These are phyloP conservation scores for Bathelium albidoporum DNA, from an alignment of 495 filamentous ascomycete genomes.

Conservation along the genomic window DNA sequence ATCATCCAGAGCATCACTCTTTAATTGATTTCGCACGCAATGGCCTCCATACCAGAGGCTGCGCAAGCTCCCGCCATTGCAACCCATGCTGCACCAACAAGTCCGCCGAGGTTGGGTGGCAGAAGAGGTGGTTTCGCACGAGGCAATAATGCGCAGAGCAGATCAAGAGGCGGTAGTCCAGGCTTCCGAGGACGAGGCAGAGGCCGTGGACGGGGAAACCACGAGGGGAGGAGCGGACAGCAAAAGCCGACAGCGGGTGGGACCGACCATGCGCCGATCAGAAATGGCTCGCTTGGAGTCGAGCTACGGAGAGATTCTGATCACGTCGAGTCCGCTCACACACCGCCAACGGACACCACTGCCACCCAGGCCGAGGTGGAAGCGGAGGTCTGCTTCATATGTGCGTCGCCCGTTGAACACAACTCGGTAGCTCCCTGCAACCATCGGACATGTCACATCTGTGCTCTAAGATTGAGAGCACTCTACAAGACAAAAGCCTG, in stretches of 20 bases:
- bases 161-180: background rate
- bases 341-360: slow-evolving; percentile 14
- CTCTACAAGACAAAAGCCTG: slow-evolving; percentile 93
- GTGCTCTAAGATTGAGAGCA: slow-evolving; percentile 75
- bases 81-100: background rate
- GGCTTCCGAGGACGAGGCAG: slow-evolving; percentile 1
- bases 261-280: background rate
- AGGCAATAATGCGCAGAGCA: background rate
- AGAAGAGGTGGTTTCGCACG: background rate
- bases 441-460: slow-evolving; percentile 92
- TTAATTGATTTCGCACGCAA: background rate
- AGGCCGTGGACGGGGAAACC: background rate
- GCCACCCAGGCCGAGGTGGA: slow-evolving; percentile 17
- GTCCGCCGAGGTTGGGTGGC: background rate
- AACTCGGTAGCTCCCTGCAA: slow-evolving; percentile 84
- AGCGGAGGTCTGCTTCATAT: slow-evolving; percentile 86
- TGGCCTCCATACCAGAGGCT: background rate
- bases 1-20: too few relatives aligned
- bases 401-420: slow-evolving; percentile 76
- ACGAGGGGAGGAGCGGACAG: background rate
- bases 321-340: background rate
- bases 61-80: background rate
- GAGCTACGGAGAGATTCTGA: background rate
- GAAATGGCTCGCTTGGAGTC: background rate
- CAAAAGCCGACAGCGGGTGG: background rate